These are phyloP conservation scores for Sordariomycetes sp. DNA, from an alignment of 2,329 filamentous ascomycete species.

Conservation along the genomic window DNA sequence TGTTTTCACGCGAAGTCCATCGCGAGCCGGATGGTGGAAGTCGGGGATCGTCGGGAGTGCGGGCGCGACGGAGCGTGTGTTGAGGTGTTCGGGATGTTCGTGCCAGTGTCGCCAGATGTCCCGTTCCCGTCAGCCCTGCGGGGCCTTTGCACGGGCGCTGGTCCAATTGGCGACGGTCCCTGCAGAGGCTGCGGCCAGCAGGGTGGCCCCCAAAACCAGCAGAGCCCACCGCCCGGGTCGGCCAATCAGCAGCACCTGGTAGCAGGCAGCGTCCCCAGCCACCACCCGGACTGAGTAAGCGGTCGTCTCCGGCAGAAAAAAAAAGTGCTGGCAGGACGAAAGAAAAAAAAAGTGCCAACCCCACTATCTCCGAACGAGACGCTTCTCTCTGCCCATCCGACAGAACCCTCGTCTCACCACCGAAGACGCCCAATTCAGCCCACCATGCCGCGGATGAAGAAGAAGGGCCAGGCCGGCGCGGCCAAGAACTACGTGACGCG, in stretches of 20 bases:
- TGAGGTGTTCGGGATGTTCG: not conserved
- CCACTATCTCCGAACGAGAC: constrained; percentile 1
- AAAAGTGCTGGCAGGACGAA: constrained; percentile 11
- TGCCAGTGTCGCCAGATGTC: too few relatives aligned
- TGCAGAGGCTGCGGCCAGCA: not conserved
- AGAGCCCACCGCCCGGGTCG: not conserved
- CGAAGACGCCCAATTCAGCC: not conserved
- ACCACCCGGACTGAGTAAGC: constrained; percentile 1
- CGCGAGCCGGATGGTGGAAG: not conserved
- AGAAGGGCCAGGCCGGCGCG: constrained; percentile 83
- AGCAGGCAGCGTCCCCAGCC: not conserved
- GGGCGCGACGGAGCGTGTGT: not conserved
- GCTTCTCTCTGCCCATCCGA: not conserved
- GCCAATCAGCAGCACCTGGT: not conserved
- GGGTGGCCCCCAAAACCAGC: not conserved
- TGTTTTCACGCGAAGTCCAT: not conserved
- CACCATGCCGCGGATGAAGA: constrained; percentile 70
- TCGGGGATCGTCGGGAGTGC: not conserved
- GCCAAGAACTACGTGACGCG: constrained; percentile 98
- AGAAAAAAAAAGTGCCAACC: constrained; percentile 19
- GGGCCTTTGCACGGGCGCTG: not conserved
- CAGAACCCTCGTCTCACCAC: not conserved
- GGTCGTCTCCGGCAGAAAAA: constrained; percentile 9
- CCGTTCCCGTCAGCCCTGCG: not conserved
- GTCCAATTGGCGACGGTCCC: not conserved